Evolutionary conservation across 371 early-diverging fungal species (phyloP), one percentile per base, ranked within the genome.

Genomic region (Mucor circinelloides): DNA sequence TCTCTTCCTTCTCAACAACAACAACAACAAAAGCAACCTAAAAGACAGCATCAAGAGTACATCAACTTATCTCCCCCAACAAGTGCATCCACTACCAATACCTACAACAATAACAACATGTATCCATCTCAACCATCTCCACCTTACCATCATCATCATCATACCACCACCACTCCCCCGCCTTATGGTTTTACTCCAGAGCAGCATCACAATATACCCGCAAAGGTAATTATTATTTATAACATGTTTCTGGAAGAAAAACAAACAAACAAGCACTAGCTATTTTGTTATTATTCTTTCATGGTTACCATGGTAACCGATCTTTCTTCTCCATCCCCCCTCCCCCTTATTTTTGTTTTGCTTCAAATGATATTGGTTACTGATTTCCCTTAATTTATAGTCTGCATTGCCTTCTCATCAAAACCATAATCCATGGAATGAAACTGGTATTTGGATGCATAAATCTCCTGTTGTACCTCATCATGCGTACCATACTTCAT

Each of bases 371-470:
- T 34, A 34, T 34, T 50, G 50, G 50, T 50, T 50, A 10, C 50
- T 50, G 50, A 50, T 25, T 50, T 50, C 50, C 44, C 44, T 44
- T 44, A 44, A 0, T 58, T 36, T 42, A 42, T 15, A 59, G 59
- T 23, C 21, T 10, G 31, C 46, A 17, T 30, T 27, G 17, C 30
- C 44, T 60, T 28, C 52, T 36, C 50, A 15, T 58, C 58, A 31
- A 34, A 8, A 48, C 23, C 59, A 60, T 32, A 70, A 66, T 54
- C 70, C 70, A 42, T 70, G 70, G 70, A 70, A 65, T 48, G 66
- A 64, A 27, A 65, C 56, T 30, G 60, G 62, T 61, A 56, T 65
- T 48, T 70, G 70, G 70, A 57, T 70, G 28, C 65, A 70, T 56
- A 55, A 55, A 27, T n/a, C 56, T 44, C 40, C 61, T 52, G 44